A percentile compares a stretch with the other conserved stretches of the same genome.
These are phyloP conservation scores for Cystofilobasidium macerans DNA, from an alignment of 768 basidiomycete species.

Conservation along the genomic window DNA sequence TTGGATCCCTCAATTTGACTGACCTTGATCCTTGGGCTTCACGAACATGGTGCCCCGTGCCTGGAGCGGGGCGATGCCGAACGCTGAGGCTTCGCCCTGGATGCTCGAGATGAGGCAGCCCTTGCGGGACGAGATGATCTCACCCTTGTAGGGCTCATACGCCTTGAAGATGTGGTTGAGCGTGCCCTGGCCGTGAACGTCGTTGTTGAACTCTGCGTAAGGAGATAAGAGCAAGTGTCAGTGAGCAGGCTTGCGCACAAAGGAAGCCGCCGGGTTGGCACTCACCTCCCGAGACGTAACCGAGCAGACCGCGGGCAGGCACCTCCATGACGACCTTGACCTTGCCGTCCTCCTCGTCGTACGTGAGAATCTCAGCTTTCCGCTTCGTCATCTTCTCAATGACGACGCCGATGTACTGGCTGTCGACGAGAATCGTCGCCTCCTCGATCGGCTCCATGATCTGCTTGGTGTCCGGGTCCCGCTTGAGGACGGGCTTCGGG, in stretches of 20 bases:
- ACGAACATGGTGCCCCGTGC: constrained; percentile 24
- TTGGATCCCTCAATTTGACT: no score
- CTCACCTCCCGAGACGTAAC: constrained; percentile 22
- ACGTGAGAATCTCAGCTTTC: constrained; percentile 22
- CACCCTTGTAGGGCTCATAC: constrained; percentile 24
- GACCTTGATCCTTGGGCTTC: constrained; percentile 14
- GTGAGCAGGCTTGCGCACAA: background rate
- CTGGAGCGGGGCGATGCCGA: constrained; percentile 22
- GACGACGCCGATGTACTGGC: constrained; percentile 24
- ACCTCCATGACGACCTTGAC: constrained; percentile 28
- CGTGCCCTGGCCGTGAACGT: constrained; percentile 27
- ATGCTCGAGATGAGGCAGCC: constrained; percentile 17
- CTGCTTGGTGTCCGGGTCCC: background rate
- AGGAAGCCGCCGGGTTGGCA: background rate
- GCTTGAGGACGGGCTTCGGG: constrained; percentile 20
- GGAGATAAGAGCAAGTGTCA: no score
- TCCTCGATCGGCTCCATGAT: constrained; percentile 26
- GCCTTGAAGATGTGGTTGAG: constrained; percentile 27
- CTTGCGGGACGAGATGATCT: constrained; percentile 21
- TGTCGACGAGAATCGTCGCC: constrained; percentile 22
- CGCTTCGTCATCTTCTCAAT: constrained; percentile 26
- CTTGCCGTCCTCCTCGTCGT: constrained; percentile 26
- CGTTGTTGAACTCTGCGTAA: constrained; percentile 27
- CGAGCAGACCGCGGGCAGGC: constrained; percentile 25
- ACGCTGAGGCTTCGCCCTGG: constrained; percentile 20